Percentiles rank a stretch among this genome's conserved stretches.
Evolutionary conservation across 1,139 yeast genomes (phyloP).

Genomic region (Zygoascus sp.): DNA sequence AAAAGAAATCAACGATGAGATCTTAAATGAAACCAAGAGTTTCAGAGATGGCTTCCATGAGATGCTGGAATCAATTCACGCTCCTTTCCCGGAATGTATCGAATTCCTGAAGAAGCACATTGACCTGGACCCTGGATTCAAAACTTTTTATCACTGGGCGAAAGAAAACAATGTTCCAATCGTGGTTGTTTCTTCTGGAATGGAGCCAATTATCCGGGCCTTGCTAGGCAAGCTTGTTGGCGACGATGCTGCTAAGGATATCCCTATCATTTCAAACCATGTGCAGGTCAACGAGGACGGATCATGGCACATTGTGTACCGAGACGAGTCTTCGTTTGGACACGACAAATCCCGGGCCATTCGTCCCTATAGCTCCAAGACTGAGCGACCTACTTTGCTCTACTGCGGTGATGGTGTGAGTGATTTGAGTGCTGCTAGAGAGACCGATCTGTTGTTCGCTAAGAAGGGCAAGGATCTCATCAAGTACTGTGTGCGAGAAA

Average conservation of each 20-base stretch:
- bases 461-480: constrained; percentile 88
- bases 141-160: constrained; percentile 77
- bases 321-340: constrained; percentile 84
- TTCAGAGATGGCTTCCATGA: constrained; percentile 75
- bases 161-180: constrained; percentile 65
- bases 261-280: constrained; percentile 79
- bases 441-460: constrained; percentile 89
- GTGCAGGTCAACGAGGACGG: constrained; percentile 55
- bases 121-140: constrained; percentile 86
- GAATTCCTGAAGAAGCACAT: constrained; percentile 49
- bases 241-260: constrained; percentile 61
- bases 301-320: constrained; percentile 78
- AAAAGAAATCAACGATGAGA: constrained; percentile 61
- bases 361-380: constrained; percentile 49
- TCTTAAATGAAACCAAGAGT: constrained; percentile 60
- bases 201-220: constrained; percentile 85
- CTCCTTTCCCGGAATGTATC: constrained; percentile 80
- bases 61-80: constrained; percentile 75
- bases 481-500: constrained; percentile 72
- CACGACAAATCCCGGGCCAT: constrained; percentile 90
- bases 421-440: constrained; percentile 91
- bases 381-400: constrained; percentile 57
- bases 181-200: constrained; percentile 76
- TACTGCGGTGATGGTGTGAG: constrained; percentile 98
- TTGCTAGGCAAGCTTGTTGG: constrained; percentile 72